phyloP scores from a whole-genome alignment of 805 yeast species.

The Kodamaea neixiangensis region DNA sequence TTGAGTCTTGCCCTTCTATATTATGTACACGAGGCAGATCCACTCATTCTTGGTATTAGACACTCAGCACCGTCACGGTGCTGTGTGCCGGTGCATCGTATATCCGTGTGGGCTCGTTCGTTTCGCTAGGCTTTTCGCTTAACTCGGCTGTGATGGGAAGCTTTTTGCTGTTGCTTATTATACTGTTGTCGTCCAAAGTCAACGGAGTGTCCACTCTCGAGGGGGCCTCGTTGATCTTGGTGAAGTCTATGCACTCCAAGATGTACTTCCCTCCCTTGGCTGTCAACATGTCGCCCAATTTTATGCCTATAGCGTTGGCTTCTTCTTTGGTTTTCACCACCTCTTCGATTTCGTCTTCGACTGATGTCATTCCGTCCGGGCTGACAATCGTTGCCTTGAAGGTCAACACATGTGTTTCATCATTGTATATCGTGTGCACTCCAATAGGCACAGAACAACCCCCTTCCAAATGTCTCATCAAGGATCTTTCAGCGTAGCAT shows the following conservation, averaged over 20 bases:
- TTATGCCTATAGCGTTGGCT: conserved; percentile 68
- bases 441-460: conserved; percentile 99
- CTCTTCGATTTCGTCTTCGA: conserved; percentile 53
- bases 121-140: not conserved
- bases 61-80: conserved; percentile 2
- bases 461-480: conserved; percentile 89
- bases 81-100: not conserved
- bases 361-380: conserved; percentile 75
- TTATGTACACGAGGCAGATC: not conserved
- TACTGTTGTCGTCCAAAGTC: not conserved
- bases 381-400: conserved; percentile 77
- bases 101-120: not conserved
- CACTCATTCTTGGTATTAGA: not conserved
- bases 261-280: conserved; percentile 81
- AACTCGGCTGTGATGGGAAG: not conserved
- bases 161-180: not conserved
- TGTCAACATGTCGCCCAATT: conserved; percentile 66
- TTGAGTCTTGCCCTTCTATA: not conserved
- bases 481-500: conserved; percentile 84
- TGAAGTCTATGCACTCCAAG: conserved; percentile 75
- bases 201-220: not conserved
- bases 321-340: conserved; percentile 51
- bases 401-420: conserved; percentile 42
- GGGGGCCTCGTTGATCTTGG: conserved; percentile 49
- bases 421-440: conserved; percentile 61